Evolutionary conservation across 768 basidiomycete genomes (phyloP).

Genomic region (Clavulina sp.): DNA sequence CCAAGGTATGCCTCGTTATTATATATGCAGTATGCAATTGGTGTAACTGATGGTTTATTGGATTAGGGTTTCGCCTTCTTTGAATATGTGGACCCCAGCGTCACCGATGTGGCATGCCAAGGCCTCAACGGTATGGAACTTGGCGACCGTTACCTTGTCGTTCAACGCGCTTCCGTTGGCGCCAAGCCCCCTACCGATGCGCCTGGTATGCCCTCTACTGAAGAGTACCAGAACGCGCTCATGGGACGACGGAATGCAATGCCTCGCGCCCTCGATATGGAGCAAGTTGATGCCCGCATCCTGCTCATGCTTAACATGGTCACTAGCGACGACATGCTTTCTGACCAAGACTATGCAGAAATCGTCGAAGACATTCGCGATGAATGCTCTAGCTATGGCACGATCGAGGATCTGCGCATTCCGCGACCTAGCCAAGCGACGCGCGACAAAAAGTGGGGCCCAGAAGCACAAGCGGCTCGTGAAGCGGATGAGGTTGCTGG

Average conservation of each 20-base stretch:
- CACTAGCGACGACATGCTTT: slow-evolving; percentile 71
- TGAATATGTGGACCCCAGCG: slow-evolving; percentile 78
- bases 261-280: slow-evolving; percentile 49
- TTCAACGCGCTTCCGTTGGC: slow-evolving; percentile 91
- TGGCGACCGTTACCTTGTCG: slow-evolving; percentile 86
- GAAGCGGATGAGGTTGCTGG: slow-evolving; percentile 80
- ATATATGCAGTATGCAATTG: not conserved
- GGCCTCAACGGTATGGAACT: slow-evolving; percentile 96
- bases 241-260: slow-evolving; percentile 49
- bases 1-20: slow-evolving; percentile 43
- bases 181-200: slow-evolving; percentile 59
- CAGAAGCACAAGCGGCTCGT: slow-evolving; percentile 31
- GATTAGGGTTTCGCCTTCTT: slow-evolving; percentile 93
- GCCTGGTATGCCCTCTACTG: slow-evolving; percentile 38
- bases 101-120: slow-evolving; percentile 92
- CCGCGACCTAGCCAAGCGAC: slow-evolving; percentile 77
- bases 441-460: slow-evolving; percentile 72
- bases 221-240: slow-evolving; percentile 47
- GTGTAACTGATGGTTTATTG: not conserved
- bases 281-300: slow-evolving; percentile 49
- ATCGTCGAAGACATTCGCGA: slow-evolving; percentile 88
- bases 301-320: slow-evolving; percentile 99
- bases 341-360: slow-evolving; percentile 87
- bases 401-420: slow-evolving; percentile 70
- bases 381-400: slow-evolving; percentile 68